Conservation (phyloP, 768 basidiomycete genomes). For the Amanita fuliginea region DNA sequence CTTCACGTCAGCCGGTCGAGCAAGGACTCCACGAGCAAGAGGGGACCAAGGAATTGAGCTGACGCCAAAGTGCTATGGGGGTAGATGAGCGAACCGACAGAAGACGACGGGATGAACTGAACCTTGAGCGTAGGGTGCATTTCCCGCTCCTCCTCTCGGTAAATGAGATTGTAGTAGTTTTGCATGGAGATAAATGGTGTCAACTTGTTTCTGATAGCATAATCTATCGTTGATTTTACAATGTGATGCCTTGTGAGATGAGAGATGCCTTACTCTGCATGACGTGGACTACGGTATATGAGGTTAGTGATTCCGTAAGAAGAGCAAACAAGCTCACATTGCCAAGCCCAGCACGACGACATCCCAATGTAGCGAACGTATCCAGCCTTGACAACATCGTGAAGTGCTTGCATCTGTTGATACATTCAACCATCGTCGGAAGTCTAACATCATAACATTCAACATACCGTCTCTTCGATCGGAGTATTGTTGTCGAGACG, state of each 20-base stretch:
- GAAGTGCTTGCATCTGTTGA: constrained; percentile 31
- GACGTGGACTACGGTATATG: not conserved
- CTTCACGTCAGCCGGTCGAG: constrained; percentile 28
- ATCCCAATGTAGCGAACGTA: too few relatives aligned
- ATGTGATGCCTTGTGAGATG: not conserved
- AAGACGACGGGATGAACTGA: too few relatives aligned
- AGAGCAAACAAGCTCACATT: too few relatives aligned
- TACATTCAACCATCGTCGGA: not conserved
- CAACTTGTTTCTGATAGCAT: constrained; percentile 44
- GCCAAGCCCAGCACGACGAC: too few relatives aligned
- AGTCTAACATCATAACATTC: not conserved
- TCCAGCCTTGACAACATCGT: constrained; percentile 25
- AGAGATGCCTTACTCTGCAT: constrained; percentile 1
- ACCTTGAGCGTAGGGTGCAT: too few relatives aligned
- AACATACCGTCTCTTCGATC: too few relatives aligned
- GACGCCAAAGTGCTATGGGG: constrained; percentile 33
- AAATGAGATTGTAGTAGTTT: constrained; percentile 45
- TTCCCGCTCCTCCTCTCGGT: constrained; percentile 45
- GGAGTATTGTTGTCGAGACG: too few relatives aligned
- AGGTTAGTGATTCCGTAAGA: too few relatives aligned
- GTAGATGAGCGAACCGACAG: too few relatives aligned
- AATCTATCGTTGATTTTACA: constrained; percentile 27
- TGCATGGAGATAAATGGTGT: constrained; percentile 23
- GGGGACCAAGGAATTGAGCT: constrained; percentile 54
- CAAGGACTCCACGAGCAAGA: constrained; percentile 38